Evolutionary conservation across 352 stramenopile genomes (phyloP).

Genomic region (Globisporangium nagaii): DNA sequence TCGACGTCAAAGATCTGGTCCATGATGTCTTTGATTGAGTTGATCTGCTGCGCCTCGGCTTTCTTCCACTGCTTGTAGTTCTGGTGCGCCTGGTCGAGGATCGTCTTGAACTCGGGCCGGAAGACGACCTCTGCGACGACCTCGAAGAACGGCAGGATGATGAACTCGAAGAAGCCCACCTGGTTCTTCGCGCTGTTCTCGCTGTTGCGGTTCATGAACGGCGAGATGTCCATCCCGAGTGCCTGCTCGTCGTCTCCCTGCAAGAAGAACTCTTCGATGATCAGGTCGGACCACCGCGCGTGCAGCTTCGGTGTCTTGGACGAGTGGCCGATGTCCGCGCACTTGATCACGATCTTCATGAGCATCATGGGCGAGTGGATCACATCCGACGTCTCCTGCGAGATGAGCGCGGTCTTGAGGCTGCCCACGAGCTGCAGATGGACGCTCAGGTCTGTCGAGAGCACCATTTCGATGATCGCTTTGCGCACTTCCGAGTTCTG

Average conservation of each 20-base stretch:
- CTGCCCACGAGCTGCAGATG: constrained; percentile 77
- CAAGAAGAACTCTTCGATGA: constrained; percentile 94
- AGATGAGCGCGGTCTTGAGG: constrained; percentile 77
- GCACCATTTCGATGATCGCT: constrained; percentile 82
- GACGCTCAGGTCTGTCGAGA: constrained; percentile 78
- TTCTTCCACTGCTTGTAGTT: constrained; percentile 85
- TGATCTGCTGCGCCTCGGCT: constrained; percentile 73
- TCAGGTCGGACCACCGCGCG: constrained; percentile 87
- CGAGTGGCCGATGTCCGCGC: constrained; percentile 91
- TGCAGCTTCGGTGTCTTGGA: constrained; percentile 80
- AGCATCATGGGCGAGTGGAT: constrained; percentile 77
- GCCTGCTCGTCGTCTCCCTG: constrained; percentile 93
- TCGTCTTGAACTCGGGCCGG: constrained; percentile 67
- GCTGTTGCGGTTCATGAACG: constrained; percentile 90
- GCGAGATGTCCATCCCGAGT: constrained; percentile 83
- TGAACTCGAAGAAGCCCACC: constrained; percentile 85
- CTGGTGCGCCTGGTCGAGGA: constrained; percentile 72
- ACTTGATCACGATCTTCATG: constrained; percentile 87
- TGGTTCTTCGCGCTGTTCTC: constrained; percentile 86
- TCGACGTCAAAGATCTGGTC: constrained; percentile 66
- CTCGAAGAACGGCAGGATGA: constrained; percentile 79
- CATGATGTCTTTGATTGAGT: constrained; percentile 81
- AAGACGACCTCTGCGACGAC: constrained; percentile 75
- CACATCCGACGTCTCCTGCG: constrained; percentile 64
- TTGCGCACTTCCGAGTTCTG: constrained; percentile 69